A percentile compares a stretch with the other conserved stretches of the same genome.
Conservation (phyloP, 2,329 filamentous ascomycete species). For the Trichoderma atrobrunneum region DNA sequence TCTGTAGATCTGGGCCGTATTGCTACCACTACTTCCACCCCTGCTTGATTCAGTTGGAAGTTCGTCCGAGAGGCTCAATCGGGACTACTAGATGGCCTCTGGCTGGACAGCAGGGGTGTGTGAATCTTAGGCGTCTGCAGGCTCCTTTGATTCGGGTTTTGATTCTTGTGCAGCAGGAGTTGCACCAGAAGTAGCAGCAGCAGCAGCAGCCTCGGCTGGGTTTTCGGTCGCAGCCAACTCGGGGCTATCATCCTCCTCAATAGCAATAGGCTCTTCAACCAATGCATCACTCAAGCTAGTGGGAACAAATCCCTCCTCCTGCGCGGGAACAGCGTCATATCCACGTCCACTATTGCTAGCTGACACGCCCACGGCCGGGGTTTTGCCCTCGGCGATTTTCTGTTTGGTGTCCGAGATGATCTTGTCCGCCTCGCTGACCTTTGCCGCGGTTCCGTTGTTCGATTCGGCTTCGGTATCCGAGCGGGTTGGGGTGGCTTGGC, state of each 20-base stretch:
- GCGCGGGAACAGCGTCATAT: conserved; percentile 43
- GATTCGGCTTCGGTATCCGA: conserved; percentile 47
- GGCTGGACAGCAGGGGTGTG: neutral
- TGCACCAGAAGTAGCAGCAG: neutral
- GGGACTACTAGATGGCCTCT: neutral
- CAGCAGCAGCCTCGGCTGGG: conserved; percentile 20
- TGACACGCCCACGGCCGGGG: conserved; percentile 55
- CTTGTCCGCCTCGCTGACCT: conserved; percentile 59
- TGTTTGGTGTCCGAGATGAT: conserved; percentile 58
- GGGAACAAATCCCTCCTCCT: conserved; percentile 48
- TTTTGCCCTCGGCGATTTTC: conserved; percentile 55
- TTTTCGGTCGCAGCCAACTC: conserved; percentile 25
- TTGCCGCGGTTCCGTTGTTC: conserved; percentile 30
- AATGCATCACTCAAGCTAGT: conserved; percentile 51
- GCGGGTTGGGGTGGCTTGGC: conserved; percentile 48
- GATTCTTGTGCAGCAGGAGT: conserved; percentile 18
- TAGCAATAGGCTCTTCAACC: conserved; percentile 47
- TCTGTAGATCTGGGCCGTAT: neutral
- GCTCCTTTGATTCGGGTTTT: conserved; percentile 4
- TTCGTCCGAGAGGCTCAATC: neutral
- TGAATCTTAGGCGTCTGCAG: conserved; percentile 5
- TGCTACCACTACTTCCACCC: neutral
- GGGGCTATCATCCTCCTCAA: conserved; percentile 35
- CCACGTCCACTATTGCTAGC: conserved; percentile 60
- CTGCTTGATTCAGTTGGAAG: neutral